Evolutionary conservation across 2,329 filamentous ascomycete genomes (phyloP).

Genomic region (Tolypocladium ovalisporum): DNA sequence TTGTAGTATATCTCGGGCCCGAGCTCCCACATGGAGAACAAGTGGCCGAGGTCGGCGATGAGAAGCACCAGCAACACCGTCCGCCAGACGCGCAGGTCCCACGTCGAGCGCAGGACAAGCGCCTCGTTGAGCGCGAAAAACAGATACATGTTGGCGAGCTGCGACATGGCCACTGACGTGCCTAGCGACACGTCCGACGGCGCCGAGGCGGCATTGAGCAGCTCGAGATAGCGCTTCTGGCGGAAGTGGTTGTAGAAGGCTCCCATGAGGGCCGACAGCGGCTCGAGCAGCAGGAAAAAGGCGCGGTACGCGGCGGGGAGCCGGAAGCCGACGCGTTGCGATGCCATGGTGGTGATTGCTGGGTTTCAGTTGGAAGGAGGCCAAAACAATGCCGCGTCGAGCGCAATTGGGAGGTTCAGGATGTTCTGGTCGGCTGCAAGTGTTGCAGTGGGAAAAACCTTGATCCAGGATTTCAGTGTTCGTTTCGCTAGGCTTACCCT

Average conservation of each 20-base stretch:
- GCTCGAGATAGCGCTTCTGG: conserved; percentile 46
- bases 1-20: conserved; percentile 55
- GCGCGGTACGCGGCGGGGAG: conserved; percentile 54
- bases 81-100: conserved; percentile 59
- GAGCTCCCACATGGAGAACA: conserved; percentile 52
- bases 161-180: conserved; percentile 58
- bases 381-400: not conserved
- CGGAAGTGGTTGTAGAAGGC: conserved; percentile 40
- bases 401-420: not conserved
- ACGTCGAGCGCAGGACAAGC: conserved; percentile 58
- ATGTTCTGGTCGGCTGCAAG: not conserved
- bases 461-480: not conserved
- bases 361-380: not conserved
- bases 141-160: conserved; percentile 70
- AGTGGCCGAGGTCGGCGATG: conserved; percentile 66
- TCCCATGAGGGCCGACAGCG: conserved; percentile 39
- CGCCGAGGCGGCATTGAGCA: conserved; percentile 47
- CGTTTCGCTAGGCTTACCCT: not conserved
- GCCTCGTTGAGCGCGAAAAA: conserved; percentile 71
- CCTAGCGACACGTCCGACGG: conserved; percentile 37
- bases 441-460: not conserved
- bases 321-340: conserved; percentile 22
- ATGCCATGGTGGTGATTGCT: conserved; percentile 9
- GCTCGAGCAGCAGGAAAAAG: conserved; percentile 69
- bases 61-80: conserved; percentile 56